Percentiles rank a stretch among this genome's conserved stretches.
Conservation (phyloP, 225 moss, liverwort and hornwort genomes). For the Polytrichum formosum region DNA sequence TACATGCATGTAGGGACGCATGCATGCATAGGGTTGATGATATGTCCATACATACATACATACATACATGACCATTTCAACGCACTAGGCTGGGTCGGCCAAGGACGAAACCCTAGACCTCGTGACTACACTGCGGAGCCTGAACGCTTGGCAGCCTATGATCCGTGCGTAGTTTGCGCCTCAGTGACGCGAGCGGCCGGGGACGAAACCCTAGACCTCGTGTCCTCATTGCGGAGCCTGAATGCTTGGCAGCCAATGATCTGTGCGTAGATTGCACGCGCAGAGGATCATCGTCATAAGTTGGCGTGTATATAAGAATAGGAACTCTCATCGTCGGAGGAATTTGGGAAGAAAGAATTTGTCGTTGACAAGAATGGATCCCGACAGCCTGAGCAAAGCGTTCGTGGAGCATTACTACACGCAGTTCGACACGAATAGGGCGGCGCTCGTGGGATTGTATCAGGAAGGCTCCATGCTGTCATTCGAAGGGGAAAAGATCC, state of each 20-base stretch:
- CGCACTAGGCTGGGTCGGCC: too few species aligned
- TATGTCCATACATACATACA: too few species aligned
- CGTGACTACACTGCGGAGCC: too few species aligned
- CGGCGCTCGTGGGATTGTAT: slow-evolving; percentile 63
- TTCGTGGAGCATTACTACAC: slow-evolving; percentile 97
- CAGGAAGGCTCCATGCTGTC: slow-evolving; percentile 88
- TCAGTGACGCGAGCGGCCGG: not conserved
- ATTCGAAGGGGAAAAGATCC: slow-evolving; percentile 89
- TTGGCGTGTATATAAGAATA: too few species aligned
- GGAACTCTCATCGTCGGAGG: too few species aligned
- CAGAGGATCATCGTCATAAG: not conserved
- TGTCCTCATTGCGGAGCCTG: not conserved
- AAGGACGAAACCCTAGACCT: too few species aligned
- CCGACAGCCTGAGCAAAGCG: slow-evolving; percentile 69
- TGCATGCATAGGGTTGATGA: too few species aligned
- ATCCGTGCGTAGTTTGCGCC: too few species aligned
- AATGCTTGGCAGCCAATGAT: not conserved
- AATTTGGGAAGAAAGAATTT: not conserved
- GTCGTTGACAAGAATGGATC: slow-evolving; percentile 55
- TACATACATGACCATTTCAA: too few species aligned
- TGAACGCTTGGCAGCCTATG: too few species aligned
- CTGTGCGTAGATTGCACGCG: slow-evolving; percentile 37
- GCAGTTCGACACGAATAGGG: slow-evolving; percentile 72
- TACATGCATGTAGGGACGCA: too few species aligned
- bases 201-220: not conserved